phyloP scores from a whole-genome alignment of 129 eudicot genomes.

The Logfia minima region DNA sequence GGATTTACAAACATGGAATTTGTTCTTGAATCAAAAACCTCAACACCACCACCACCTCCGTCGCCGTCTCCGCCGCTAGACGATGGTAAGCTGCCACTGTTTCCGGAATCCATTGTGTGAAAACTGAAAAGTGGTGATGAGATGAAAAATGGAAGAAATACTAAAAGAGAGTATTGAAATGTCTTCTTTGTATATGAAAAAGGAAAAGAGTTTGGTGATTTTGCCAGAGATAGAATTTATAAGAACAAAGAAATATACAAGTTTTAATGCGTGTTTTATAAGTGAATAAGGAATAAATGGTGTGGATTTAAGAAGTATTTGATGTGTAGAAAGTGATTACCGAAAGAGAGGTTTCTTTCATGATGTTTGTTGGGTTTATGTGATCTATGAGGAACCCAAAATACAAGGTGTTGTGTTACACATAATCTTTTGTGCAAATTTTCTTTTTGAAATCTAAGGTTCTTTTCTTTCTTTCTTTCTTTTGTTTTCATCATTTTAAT shows the following conservation, averaged over 20 bases:
- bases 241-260: not conserved
- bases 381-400: slow-evolving; percentile 18
- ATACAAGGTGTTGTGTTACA: not conserved
- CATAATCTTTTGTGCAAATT: not conserved
- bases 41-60: slow-evolving; percentile 10
- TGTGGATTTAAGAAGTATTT: not conserved
- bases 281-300: not conserved
- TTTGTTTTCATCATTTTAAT: too few species aligned
- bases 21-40: slow-evolving; percentile 45
- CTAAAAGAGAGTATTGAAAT: not conserved
- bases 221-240: not conserved
- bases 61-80: slow-evolving; percentile 30
- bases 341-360: slow-evolving; percentile 16
- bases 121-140: not conserved
- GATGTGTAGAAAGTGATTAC: slow-evolving; percentile 2
- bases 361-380: slow-evolving; percentile 23
- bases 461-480: too few species aligned
- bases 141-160: slow-evolving; percentile 11
- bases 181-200: not conserved
- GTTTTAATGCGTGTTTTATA: not conserved
- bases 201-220: not conserved
- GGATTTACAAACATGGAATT: slow-evolving; percentile 37
- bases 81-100: slow-evolving; percentile 17
- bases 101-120: slow-evolving; percentile 14
- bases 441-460: not conserved